These are phyloP conservation scores for Bifiguratus adelaidae DNA, from an alignment of 192 early-diverging fungal species.

Conservation along the genomic window DNA sequence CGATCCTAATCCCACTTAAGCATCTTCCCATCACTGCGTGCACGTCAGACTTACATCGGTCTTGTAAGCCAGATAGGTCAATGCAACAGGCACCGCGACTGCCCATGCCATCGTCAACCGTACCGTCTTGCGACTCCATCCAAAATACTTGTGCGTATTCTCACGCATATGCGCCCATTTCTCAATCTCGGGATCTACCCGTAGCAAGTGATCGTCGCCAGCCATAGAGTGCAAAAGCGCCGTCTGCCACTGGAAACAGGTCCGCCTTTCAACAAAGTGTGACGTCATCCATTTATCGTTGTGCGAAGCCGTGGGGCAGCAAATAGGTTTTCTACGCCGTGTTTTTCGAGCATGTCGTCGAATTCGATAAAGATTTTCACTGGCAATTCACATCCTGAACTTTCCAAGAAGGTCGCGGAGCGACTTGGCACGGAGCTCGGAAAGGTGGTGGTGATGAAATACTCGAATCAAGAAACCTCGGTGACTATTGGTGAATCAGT, in stretches of 20 bases:
- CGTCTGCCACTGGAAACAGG: too few species aligned
- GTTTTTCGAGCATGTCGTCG: constrained; percentile 45
- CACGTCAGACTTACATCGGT: constrained; percentile 17
- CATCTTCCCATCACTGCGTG: not conserved
- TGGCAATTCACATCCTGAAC: constrained; percentile 91
- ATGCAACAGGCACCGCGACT: constrained; percentile 18
- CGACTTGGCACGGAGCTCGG: constrained; percentile 88
- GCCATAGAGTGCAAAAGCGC: too few species aligned
- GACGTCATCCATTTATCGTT: too few species aligned
- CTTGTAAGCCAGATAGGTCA: constrained; percentile 17
- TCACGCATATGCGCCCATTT: constrained; percentile 26
- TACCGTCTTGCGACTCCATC: constrained; percentile 16
- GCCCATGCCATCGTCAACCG: constrained; percentile 15
- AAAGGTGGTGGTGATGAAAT: constrained; percentile 90
- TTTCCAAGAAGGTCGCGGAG: constrained; percentile 86
- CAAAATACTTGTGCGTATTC: constrained; percentile 22
- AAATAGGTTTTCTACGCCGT: not conserved
- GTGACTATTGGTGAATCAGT: constrained; percentile 75
- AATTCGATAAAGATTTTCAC: constrained; percentile 97
- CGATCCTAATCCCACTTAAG: constrained; percentile 6
- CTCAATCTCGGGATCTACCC: constrained; percentile 25
- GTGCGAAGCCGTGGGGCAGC: too few species aligned
- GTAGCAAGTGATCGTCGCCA: constrained; percentile 11
- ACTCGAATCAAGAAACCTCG: constrained; percentile 93
- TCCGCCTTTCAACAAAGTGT: too few species aligned